These are phyloP conservation scores for Rhododendron kiyosumense DNA, from an alignment of 148 eudicot species.

Conservation along the genomic window DNA sequence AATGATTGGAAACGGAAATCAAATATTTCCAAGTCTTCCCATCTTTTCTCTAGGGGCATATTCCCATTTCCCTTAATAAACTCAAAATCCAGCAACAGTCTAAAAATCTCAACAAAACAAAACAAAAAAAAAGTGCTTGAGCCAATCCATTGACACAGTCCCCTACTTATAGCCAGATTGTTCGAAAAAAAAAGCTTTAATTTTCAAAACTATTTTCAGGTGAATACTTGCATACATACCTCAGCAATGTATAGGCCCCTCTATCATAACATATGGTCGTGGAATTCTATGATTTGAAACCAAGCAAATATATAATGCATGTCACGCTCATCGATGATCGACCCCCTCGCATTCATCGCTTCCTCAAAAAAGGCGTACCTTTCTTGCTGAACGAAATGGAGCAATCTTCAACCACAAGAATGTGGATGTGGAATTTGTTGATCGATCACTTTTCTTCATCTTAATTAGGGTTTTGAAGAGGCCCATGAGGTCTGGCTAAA, in stretches of 20 bases:
- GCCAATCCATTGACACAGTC: conserved; percentile 2
- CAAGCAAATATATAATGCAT: neutral
- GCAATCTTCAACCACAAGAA: neutral
- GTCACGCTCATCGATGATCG: neutral
- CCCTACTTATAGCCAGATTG: neutral
- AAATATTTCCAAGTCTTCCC: neutral
- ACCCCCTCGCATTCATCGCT: neutral
- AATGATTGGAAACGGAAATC: neutral
- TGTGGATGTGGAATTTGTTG: neutral
- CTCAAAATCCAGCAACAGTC: neutral
- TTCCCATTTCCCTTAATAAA: neutral
- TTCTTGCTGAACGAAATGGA: neutral
- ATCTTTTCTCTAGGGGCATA: neutral
- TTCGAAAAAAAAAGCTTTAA: neutral
- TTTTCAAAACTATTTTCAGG: neutral
- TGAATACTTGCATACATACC: neutral
- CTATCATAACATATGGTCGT: conserved; percentile 1
- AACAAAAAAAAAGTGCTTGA: neutral
- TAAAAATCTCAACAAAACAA: neutral
- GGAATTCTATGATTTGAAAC: neutral
- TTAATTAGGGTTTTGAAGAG: neutral
- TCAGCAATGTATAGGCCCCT: neutral
- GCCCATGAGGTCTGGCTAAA: neutral
- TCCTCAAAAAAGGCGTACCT: neutral
- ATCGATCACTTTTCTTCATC: neutral